Conservation (phyloP, 2,329 filamentous ascomycete species). For the Cercospora sp. region DNA sequence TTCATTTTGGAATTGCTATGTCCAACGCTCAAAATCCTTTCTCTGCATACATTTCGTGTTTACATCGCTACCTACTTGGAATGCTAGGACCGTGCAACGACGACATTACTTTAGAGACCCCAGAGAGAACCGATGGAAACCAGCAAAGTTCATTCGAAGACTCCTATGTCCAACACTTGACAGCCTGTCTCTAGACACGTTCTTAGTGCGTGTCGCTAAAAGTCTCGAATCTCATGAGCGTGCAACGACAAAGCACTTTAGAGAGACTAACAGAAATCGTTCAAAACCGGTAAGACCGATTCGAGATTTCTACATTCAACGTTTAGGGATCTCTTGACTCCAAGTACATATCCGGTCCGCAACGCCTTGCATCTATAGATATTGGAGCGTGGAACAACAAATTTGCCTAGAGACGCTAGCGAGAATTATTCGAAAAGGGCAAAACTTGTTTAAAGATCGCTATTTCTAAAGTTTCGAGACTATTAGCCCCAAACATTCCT, state of each 20-base stretch:
- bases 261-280: background rate
- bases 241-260: background rate
- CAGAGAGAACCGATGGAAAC: background rate
- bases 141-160: background rate
- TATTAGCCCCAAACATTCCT: too few relatives aligned
- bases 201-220: background rate
- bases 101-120: background rate
- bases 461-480: too few relatives aligned
- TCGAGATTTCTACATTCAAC: too few relatives aligned
- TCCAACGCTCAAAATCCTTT: background rate
- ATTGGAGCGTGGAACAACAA: too few relatives aligned
- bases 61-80: background rate
- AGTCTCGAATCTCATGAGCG: too few relatives aligned
- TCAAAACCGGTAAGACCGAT: background rate
- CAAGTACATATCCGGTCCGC: too few relatives aligned
- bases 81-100: background rate
- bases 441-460: too few relatives aligned
- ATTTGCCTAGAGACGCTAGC: too few relatives aligned
- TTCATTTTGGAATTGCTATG: background rate
- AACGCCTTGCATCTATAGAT: too few relatives aligned
- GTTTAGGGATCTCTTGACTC: too few relatives aligned
- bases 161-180: background rate
- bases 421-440: too few relatives aligned
- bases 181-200: background rate
- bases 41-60: background rate